These are phyloP conservation scores for Spergularia azorica DNA, from an alignment of 179 eudicot genomes.

Conservation along the genomic window DNA sequence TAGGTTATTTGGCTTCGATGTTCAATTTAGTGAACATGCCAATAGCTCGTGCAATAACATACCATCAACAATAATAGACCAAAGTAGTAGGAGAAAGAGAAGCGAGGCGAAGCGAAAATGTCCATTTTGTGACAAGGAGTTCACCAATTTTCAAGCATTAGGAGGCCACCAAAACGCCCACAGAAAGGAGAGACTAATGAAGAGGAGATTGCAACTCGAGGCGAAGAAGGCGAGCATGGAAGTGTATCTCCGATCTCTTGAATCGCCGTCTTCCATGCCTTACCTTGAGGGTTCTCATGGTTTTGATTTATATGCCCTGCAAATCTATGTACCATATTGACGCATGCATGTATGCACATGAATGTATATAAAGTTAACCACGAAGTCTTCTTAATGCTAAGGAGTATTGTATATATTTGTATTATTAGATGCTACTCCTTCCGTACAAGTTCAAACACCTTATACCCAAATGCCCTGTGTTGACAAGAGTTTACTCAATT, in stretches of 20 bases:
- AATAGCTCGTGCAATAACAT: not conserved
- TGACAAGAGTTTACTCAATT: too few species aligned
- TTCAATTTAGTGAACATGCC: not conserved
- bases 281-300: constrained; percentile 16
- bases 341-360: too few species aligned
- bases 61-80: not conserved
- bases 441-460: too few species aligned
- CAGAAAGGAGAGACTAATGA: constrained; percentile 26
- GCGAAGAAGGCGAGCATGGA: constrained; percentile 19
- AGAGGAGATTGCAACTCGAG: constrained; percentile 15
- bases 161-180: constrained; percentile 28
- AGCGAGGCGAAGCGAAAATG: constrained; percentile 16
- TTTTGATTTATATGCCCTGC: constrained; percentile 16
- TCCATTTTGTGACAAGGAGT: constrained; percentile 18
- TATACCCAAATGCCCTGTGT: too few species aligned
- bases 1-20: constrained; percentile 19
- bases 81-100: not conserved
- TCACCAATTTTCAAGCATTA: constrained; percentile 21
- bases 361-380: too few species aligned
- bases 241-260: constrained; percentile 16
- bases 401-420: too few species aligned
- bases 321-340: constrained; percentile 18
- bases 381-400: too few species aligned
- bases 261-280: not conserved
- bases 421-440: too few species aligned